Conservation (phyloP, 768 basidiomycete genomes). For the Daedaleopsis sinensis region DNA sequence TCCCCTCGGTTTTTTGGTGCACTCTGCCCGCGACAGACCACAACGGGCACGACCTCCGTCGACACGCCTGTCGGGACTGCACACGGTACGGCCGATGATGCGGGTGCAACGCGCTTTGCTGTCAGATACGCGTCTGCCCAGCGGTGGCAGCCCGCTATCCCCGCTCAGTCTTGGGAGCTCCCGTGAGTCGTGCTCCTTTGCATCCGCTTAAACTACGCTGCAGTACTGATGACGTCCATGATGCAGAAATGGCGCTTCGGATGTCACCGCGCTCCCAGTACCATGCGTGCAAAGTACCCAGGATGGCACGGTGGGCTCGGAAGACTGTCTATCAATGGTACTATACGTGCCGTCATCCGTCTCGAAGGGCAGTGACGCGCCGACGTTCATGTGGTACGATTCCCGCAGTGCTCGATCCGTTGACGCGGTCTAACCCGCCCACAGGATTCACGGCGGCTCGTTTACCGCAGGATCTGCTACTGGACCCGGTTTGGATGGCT, state of each 20-base stretch:
- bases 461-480: conserved; percentile 73
- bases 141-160: conserved; percentile 61
- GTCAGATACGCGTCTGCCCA: conserved; percentile 68
- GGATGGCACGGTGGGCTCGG: conserved; percentile 52
- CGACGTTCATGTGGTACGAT: conserved; percentile 65
- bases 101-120: conserved; percentile 57
- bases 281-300: conserved; percentile 65
- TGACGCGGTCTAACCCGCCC: background rate
- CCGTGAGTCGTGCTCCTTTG: conserved; percentile 50
- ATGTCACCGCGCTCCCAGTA: conserved; percentile 60
- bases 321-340: conserved; percentile 84
- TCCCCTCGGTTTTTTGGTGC: conserved; percentile 39
- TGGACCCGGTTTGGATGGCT: conserved; percentile 75
- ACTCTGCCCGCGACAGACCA: conserved; percentile 44
- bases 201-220: background rate
- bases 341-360: conserved; percentile 63
- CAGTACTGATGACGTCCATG: conserved; percentile 4
- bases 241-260: conserved; percentile 50
- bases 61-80: conserved; percentile 61
- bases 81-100: conserved; percentile 48
- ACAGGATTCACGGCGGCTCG: conserved; percentile 87
- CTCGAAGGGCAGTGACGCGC: conserved; percentile 36
- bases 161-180: conserved; percentile 58
- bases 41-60: conserved; percentile 31
- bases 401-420: too few relatives aligned